Evolutionary conservation across 106 monocot species (phyloP), one percentile per base, ranked within the genome.

Genomic region (Acorus calamus): DNA sequence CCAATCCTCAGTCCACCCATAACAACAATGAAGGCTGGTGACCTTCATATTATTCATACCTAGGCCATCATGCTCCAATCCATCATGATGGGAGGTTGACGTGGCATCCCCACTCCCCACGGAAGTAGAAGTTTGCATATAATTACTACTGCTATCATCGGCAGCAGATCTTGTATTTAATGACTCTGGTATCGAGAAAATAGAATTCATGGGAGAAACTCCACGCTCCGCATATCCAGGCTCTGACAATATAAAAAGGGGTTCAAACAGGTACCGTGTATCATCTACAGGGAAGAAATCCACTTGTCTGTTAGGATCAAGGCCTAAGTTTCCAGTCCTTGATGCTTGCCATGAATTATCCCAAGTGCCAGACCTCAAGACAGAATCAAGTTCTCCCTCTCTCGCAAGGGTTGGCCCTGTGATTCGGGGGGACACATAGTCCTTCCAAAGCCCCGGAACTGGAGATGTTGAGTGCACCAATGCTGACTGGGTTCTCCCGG

Each of bases 1-100:
- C 94, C 94, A 96, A 53, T 96, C 94, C 73, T 96, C 94, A 7
- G 94, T 96, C 94, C 94, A 96, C 13, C 94, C 94, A 78, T 96
- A 96, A 71, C 84, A 91, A 60, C 94, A 96, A 62, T 96, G 94
- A 80, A 96, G 84, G 64, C 91, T 90, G 43, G 82, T 55, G 9
- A 66, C 49, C 64, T 70, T 77, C 51, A 57, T 28, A 28, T 28
- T 28, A 28, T 28, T 28, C 28, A 28, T 28, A 28, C 28, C 28
- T 28, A 28, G 28, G 28, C 28, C 49, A 4, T 87, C 86, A 63
- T 69, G 66, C 11, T 92, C 92, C 13, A 67, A 63, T 13, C 67
- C 78, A 66, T 87, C 90, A 65, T 61, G 12, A 2, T 58, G 3
- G 54, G 82, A 73, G 49, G 53, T 62, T 47, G 56, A 55, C 49